Percentiles rank a stretch among this genome's conserved stretches.
phyloP scores from a whole-genome alignment of 495 filamentous ascomycete species.

The Penicillium crystallinum region DNA sequence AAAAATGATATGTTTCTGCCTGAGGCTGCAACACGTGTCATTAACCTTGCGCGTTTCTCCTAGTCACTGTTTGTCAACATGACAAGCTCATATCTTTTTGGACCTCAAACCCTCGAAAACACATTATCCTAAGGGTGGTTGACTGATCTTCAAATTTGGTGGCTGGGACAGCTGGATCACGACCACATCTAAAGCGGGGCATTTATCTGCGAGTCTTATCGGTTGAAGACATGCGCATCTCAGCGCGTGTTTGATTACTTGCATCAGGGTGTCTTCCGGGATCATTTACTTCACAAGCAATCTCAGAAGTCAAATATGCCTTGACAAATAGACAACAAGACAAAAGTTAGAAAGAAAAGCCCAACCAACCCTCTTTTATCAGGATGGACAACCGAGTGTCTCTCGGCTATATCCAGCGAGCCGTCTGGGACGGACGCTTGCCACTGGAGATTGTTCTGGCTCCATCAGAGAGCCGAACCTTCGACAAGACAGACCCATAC shows the following conservation, averaged over 20 bases:
- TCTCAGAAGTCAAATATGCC: not conserved
- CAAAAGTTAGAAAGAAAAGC: not conserved
- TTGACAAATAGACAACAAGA: not conserved
- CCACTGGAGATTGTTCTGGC: slow-evolving; percentile 49
- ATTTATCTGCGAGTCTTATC: slow-evolving; percentile 11
- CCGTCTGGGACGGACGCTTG: slow-evolving; percentile 47
- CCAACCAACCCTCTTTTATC: not conserved
- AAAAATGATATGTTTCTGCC: too few relatives aligned
- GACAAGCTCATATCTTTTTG: not conserved
- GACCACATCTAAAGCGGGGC: slow-evolving; percentile 47
- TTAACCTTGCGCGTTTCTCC: not conserved
- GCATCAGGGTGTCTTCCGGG: not conserved
- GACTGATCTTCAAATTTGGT: not conserved
- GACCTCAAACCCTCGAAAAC: not conserved
- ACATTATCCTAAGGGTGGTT: not conserved
- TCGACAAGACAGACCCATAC: slow-evolving; percentile 51
- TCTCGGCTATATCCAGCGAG: slow-evolving; percentile 37
- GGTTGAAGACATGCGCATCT: slow-evolving; percentile 1
- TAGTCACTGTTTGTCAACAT: not conserved
- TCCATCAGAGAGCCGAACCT: slow-evolving; percentile 49
- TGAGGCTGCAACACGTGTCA: slow-evolving; percentile 5
- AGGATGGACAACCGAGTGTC: slow-evolving; percentile 23
- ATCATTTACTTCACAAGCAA: not conserved
- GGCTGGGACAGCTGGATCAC: slow-evolving; percentile 21
- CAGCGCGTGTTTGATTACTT: slow-evolving; percentile 1